phyloP scores from a whole-genome alignment of 2,329 filamentous ascomycete genomes.

The Diplodia seriata region DNA sequence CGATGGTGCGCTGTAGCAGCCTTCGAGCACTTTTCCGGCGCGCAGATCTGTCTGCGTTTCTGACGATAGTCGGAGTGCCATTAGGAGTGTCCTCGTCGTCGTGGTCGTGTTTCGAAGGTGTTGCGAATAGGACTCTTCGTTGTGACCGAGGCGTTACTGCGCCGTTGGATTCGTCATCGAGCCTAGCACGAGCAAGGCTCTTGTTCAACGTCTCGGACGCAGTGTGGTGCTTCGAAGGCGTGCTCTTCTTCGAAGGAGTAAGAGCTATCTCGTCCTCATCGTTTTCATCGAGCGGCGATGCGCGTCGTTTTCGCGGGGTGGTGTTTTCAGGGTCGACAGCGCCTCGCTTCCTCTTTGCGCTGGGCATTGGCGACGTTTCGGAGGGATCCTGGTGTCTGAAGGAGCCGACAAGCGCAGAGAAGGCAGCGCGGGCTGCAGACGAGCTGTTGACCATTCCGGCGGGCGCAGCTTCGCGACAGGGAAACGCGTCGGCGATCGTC shows the following conservation, averaged over 20 bases:
- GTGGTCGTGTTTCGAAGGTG: slow-evolving; percentile 49
- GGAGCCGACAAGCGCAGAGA: slow-evolving; percentile 19
- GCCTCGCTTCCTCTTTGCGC: slow-evolving; percentile 29
- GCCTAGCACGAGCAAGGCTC: slow-evolving; percentile 34
- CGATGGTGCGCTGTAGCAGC: slow-evolving; percentile 74
- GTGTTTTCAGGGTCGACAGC: slow-evolving; percentile 15
- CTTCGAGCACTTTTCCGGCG: slow-evolving; percentile 81
- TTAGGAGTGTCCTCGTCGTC: slow-evolving; percentile 62
- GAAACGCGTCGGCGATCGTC: slow-evolving; percentile 27
- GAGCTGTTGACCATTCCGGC: slow-evolving; percentile 18
- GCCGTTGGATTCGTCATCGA: slow-evolving; percentile 43
- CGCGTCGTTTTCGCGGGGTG: slow-evolving; percentile 25
- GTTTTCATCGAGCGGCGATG: slow-evolving; percentile 14
- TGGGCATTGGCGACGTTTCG: slow-evolving; percentile 18
- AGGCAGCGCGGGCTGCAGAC: slow-evolving; percentile 13
- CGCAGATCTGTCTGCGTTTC: slow-evolving; percentile 83
- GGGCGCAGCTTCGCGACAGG: not conserved
- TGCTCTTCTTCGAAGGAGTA: slow-evolving; percentile 23
- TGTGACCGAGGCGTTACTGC: slow-evolving; percentile 52
- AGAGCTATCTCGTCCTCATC: slow-evolving; percentile 27
- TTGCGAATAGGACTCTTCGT: slow-evolving; percentile 56
- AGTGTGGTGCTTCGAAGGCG: slow-evolving; percentile 23
- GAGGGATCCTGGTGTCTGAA: slow-evolving; percentile 10
- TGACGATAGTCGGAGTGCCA: slow-evolving; percentile 68
- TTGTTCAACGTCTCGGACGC: slow-evolving; percentile 34